phyloP scores from a whole-genome alignment of 2,329 filamentous ascomycete species.

The Trichoderma asperellum region DNA sequence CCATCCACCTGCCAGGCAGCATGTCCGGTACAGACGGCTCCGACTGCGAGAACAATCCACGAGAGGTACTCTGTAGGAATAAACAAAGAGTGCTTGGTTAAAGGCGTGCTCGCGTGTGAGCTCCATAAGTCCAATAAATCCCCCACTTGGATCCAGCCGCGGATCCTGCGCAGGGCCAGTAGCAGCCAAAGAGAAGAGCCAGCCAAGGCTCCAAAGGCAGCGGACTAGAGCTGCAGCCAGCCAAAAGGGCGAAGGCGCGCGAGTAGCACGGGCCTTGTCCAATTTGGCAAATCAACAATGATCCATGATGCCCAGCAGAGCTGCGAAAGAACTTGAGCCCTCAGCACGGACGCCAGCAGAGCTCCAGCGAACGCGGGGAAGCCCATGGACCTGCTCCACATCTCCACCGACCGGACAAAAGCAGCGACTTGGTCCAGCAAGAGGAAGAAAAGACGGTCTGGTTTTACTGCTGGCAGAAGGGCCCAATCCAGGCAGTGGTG shows the following conservation, averaged over 20 bases:
- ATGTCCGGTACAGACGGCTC: not conserved
- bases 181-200: not conserved
- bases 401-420: not conserved
- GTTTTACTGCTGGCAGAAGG: not conserved
- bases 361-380: conserved; percentile 15
- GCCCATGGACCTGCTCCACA: conserved; percentile 9
- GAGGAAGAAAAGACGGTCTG: not conserved
- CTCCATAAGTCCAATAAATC: conserved; percentile 3
- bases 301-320: not conserved
- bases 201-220: conserved; percentile 1
- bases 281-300: conserved; percentile 12
- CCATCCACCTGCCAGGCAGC: not conserved
- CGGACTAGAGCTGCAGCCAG: conserved; percentile 21
- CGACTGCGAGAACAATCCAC: not conserved
- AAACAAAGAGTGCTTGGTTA: not conserved
- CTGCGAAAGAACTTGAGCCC: not conserved
- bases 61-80: not conserved
- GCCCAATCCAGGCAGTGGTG: not conserved
- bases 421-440: not conserved
- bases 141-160: conserved; percentile 6
- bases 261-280: conserved; percentile 5
- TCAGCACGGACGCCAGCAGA: conserved; percentile 4
- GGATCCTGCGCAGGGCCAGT: conserved; percentile 1
- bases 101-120: conserved; percentile 14
- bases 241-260: conserved; percentile 15